Conservation (phyloP, 805 yeast species). For the Ogataea trehalophila region DNA sequence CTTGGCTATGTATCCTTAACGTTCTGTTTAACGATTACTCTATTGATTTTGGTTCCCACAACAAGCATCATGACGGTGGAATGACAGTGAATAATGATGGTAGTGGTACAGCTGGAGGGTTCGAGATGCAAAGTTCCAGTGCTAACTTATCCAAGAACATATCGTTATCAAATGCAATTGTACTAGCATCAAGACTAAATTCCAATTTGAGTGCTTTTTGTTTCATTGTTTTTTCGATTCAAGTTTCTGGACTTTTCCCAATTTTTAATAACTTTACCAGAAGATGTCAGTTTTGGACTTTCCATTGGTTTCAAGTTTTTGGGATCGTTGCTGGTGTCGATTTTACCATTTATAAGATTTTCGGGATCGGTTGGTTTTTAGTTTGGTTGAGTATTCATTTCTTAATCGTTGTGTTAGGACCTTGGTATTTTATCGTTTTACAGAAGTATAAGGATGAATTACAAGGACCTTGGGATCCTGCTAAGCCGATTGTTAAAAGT, state of each 20-base stretch:
- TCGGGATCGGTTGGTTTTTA: conserved; percentile 37
- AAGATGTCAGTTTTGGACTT: conserved; percentile 27
- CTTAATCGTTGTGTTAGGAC: conserved; percentile 51
- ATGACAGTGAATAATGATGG: too few species aligned
- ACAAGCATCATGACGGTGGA: conserved; percentile 6
- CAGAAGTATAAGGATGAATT: conserved; percentile 81
- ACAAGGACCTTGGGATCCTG: conserved; percentile 93
- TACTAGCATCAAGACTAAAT: conserved; percentile 79
- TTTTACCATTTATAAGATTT: conserved; percentile 31
- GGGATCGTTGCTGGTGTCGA: conserved; percentile 29
- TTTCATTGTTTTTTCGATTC: conserved; percentile 70
- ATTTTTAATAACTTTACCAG: conserved; percentile 60
- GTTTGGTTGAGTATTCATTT: conserved; percentile 49
- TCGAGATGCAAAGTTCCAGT: conserved; percentile 21
- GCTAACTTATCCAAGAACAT: conserved; percentile 76
- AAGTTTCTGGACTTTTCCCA: conserved; percentile 70
- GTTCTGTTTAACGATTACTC: conserved; percentile 66
- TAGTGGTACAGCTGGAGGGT: neutral
- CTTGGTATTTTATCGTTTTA: conserved; percentile 62
- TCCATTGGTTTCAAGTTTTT: conserved; percentile 30
- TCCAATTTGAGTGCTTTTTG: conserved; percentile 77
- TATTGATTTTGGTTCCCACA: conserved; percentile 34
- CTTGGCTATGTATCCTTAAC: conserved; percentile 71
- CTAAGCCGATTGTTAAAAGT: conserved; percentile 57
- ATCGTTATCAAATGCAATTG: conserved; percentile 80